A percentile compares a stretch with the other conserved stretches of the same genome.
phyloP scores from a whole-genome alignment of 805 yeast genomes.

The Saccharomyces kudriavzevii region DNA sequence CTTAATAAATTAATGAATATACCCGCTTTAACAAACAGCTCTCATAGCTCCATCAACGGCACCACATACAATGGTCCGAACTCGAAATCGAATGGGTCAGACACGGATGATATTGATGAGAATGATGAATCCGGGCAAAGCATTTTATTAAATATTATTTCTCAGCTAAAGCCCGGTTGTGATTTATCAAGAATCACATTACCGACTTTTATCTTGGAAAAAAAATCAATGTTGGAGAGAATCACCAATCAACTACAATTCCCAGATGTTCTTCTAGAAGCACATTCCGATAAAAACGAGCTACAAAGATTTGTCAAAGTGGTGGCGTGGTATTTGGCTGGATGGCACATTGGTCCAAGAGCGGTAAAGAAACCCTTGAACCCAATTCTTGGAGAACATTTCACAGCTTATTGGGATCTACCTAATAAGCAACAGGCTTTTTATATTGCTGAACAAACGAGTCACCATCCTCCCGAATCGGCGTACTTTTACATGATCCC shows the following conservation, averaged over 20 bases:
- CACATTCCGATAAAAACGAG: constrained; percentile 52
- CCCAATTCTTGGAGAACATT: constrained; percentile 88
- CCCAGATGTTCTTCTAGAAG: constrained; percentile 66
- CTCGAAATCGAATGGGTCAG: constrained; percentile 1
- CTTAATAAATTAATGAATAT: not conserved
- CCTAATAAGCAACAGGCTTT: constrained; percentile 65
- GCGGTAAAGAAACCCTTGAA: constrained; percentile 96
- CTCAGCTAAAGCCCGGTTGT: constrained; percentile 87
- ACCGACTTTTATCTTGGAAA: constrained; percentile 91
- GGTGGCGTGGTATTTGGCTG: constrained; percentile 83
- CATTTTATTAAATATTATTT: constrained; percentile 75
- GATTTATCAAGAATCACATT: constrained; percentile 85
- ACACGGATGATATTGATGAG: constrained; percentile 77
- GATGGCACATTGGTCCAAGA: constrained; percentile 98
- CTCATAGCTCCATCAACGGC: constrained; percentile 33
- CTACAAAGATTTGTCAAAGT: constrained; percentile 64
- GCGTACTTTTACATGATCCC: constrained; percentile 87
- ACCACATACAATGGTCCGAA: constrained; percentile 12
- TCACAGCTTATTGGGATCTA: constrained; percentile 87
- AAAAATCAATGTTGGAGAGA: constrained; percentile 93
- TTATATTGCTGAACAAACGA: constrained; percentile 88
- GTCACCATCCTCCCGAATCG: constrained; percentile 98
- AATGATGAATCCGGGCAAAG: constrained; percentile 85
- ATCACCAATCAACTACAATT: constrained; percentile 81
- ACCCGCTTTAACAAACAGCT: constrained; percentile 29